These are phyloP conservation scores for Monilinia fructigena DNA, from an alignment of 2,329 filamentous ascomycete species.

Conservation along the genomic window DNA sequence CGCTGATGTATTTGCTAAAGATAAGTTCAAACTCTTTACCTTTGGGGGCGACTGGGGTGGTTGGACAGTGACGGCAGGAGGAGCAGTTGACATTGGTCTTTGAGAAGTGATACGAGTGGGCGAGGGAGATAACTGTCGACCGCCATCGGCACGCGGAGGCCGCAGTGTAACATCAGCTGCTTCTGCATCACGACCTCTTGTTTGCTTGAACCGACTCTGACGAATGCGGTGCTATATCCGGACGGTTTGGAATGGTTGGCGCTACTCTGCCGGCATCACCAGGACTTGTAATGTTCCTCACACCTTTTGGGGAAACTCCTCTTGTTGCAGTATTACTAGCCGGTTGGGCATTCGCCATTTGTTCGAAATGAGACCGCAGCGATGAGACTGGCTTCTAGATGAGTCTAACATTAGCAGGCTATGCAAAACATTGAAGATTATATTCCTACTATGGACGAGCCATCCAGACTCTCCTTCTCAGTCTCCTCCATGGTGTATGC, in stretches of 20 bases:
- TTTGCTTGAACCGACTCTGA: slow-evolving; percentile 27
- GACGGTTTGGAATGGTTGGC: slow-evolving; percentile 24
- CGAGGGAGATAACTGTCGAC: slow-evolving; percentile 35
- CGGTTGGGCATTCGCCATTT: slow-evolving; percentile 57
- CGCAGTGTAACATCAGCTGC: slow-evolving; percentile 30
- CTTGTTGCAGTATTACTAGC: slow-evolving; percentile 36
- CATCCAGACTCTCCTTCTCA: slow-evolving; percentile 64
- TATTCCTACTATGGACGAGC: slow-evolving; percentile 67
- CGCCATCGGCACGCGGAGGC: slow-evolving; percentile 30
- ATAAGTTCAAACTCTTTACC: slow-evolving; percentile 31
- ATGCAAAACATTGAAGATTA: background rate
- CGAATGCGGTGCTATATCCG: slow-evolving; percentile 29
- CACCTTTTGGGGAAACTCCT: slow-evolving; percentile 36
- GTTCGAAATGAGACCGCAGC: slow-evolving; percentile 77
- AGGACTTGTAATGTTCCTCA: slow-evolving; percentile 25
- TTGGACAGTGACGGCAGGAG: slow-evolving; percentile 65
- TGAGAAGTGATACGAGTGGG: slow-evolving; percentile 31
- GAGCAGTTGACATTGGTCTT: slow-evolving; percentile 29
- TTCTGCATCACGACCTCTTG: slow-evolving; percentile 35
- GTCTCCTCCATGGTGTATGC: slow-evolving; percentile 45
- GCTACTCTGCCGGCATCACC: slow-evolving; percentile 28
- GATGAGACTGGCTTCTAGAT: slow-evolving; percentile 78
- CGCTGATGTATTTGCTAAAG: slow-evolving; percentile 31
- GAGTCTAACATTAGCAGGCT: slow-evolving; percentile 24
- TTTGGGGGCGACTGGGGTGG: slow-evolving; percentile 70